Evolutionary conservation across 352 stramenopile species (phyloP).

Genomic region (Globisporangium nagaii): DNA sequence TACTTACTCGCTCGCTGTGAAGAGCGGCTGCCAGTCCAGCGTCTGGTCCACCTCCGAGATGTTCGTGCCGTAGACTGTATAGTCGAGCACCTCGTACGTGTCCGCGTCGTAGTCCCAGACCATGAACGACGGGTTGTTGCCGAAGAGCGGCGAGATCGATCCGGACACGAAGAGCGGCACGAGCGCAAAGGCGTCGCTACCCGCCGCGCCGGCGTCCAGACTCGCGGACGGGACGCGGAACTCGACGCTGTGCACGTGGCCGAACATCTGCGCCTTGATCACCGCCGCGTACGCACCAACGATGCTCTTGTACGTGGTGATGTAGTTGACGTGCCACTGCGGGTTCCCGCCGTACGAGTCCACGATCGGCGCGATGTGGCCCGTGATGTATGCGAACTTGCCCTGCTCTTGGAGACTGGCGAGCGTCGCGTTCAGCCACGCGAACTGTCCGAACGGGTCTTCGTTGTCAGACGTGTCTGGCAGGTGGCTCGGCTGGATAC

Average conservation of each 20-base stretch:
- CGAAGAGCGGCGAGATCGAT: conserved; percentile 87
- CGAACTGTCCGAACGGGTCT: conserved; percentile 89
- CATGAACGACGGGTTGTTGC: conserved; percentile 90
- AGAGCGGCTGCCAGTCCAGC: conserved; percentile 48
- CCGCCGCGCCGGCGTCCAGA: conserved; percentile 6
- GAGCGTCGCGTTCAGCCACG: conserved; percentile 84
- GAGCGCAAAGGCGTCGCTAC: conserved; percentile 25
- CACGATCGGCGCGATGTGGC: conserved; percentile 89
- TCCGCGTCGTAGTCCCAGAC: conserved; percentile 64
- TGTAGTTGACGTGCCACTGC: conserved; percentile 85
- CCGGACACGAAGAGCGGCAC: conserved; percentile 76
- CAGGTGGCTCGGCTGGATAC: conserved; percentile 60
- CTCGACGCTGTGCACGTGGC: conserved; percentile 90
- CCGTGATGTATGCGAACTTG: conserved; percentile 80
- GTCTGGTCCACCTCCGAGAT: conserved; percentile 32
- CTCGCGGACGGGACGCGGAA: conserved; percentile 59
- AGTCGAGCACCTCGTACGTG: conserved; percentile 73
- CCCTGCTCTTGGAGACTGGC: conserved; percentile 24
- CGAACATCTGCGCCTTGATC: conserved; percentile 88
- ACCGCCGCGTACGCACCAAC: conserved; percentile 48
- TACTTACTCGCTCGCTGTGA: conserved; percentile 34
- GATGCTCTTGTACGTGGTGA: conserved; percentile 75
- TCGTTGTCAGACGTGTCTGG: conserved; percentile 57
- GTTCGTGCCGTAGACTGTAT: conserved; percentile 71
- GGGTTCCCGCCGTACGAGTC: conserved; percentile 78